Evolutionary conservation across 257 asterid genomes (phyloP), one percentile per base, ranked within the genome.

Genomic region (Fraxinus americana): DNA sequence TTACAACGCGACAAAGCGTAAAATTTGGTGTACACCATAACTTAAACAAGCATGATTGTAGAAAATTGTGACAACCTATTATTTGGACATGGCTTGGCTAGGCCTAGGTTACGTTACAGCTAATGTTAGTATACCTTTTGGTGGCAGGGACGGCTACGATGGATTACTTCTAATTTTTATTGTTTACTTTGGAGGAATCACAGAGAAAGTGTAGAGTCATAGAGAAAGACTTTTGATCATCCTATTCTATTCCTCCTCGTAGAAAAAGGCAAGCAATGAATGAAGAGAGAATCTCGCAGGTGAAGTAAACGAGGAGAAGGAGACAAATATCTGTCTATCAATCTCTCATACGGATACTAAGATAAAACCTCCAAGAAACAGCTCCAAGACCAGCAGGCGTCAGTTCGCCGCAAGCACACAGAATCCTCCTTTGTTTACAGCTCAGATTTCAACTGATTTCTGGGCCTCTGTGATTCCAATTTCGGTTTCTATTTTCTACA

Each of bases 221-320:
- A 36, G 39, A 75, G 71, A 38, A 59, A 61, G 41, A 45, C 52
- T 48, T 75, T 30, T 5, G 30, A 61, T 45, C 70, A 68, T 77
- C 80, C 14, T 10, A 41, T 38, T 7, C 43, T 38, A 10, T 41
- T 10, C 3, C 4, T 41, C 13, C 73, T 54, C 11, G 27, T 52
- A 59, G 72, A 81, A 79, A 81, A 81, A 67, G 70, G 84, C 70
- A 48, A 69, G 83, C 87, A 80, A 80, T 87, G 82, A 86, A 78
- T 75, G 85, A 78, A 76, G 78, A 85, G 65, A 84, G 92, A 90
- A 87, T 87, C 88, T 80, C 87, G 85, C 87, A 81, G 85, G 82
- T 83, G 87, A 85, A 83, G 88, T 84, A 85, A 86, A 80, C 23
- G 63, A 52, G 63, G 86, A 38, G 63, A 14, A 12, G 59, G 83